These are phyloP conservation scores for Nicotiana tabacum DNA, from an alignment of 257 asterid species.

Conservation along the genomic window DNA sequence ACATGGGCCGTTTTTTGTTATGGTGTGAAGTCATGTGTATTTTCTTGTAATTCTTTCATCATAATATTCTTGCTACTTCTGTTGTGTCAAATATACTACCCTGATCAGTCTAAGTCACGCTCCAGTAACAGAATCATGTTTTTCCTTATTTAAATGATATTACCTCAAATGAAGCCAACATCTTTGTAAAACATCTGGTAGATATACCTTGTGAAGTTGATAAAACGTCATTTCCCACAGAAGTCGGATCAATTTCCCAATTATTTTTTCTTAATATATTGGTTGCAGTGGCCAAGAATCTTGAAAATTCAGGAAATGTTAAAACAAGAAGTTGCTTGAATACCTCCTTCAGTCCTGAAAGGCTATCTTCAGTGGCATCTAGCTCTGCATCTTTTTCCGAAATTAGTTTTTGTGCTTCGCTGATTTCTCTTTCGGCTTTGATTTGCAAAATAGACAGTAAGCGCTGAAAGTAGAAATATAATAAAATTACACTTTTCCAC, in stretches of 20 bases:
- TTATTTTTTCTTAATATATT: too few species aligned
- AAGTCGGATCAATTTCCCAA: not conserved
- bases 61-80: not conserved
- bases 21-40: too few species aligned
- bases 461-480: conserved; percentile 41
- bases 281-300: not conserved
- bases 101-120: not conserved
- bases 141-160: not conserved
- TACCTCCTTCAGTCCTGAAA: conserved; percentile 80
- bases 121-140: not conserved
- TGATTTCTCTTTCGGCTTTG: conserved; percentile 64
- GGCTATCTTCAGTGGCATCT: conserved; percentile 59
- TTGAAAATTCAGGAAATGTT: not conserved
- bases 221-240: not conserved
- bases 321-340: not conserved
- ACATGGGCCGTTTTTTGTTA: too few species aligned
- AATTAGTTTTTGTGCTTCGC: conserved; percentile 53
- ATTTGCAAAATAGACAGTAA: conserved; percentile 58
- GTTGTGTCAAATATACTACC: not conserved
- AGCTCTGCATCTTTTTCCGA: conserved; percentile 70
- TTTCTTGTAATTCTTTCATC: not conserved
- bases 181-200: not conserved
- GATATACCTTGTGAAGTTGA: not conserved
- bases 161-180: not conserved
- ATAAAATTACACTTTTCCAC: conserved; percentile 13